Evolutionary conservation across 352 stramenopile genomes (phyloP).

Genomic region (Albugo candida): DNA sequence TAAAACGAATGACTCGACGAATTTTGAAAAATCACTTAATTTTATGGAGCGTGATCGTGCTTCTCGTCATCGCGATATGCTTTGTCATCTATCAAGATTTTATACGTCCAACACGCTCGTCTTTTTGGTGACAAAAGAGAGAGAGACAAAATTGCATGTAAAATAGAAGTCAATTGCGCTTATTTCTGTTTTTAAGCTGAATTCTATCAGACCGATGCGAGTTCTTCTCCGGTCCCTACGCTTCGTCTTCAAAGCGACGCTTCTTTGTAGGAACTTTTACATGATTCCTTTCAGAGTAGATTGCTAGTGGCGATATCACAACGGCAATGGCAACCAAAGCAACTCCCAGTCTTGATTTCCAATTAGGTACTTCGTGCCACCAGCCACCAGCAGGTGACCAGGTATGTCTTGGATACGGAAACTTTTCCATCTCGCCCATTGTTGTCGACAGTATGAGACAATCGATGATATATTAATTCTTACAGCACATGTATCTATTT

Average conservation of each 20-base stretch:
- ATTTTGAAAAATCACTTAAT: slow-evolving; percentile 64
- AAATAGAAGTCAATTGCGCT: too few species aligned
- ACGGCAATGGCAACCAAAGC: slow-evolving; percentile 29
- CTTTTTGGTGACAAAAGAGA: too few species aligned
- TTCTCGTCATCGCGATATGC: slow-evolving; percentile 44
- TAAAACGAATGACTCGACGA: slow-evolving; percentile 57
- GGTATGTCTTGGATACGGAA: slow-evolving; percentile 74
- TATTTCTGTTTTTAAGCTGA: too few species aligned
- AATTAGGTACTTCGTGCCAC: slow-evolving; percentile 73
- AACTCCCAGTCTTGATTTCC: slow-evolving; percentile 55
- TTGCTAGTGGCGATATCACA: slow-evolving; percentile 23
- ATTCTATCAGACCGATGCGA: too few species aligned
- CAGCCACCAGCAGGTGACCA: slow-evolving; percentile 72
- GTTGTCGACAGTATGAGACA: background rate
- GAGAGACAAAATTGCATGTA: too few species aligned
- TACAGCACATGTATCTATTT: too few species aligned
- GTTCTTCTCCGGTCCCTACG: too few species aligned
- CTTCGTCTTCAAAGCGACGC: too few species aligned
- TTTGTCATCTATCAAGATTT: slow-evolving; percentile 66
- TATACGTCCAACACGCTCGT: slow-evolving; percentile 14
- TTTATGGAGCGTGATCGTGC: slow-evolving; percentile 52
- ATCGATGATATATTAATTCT: too few species aligned
- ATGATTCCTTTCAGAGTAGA: slow-evolving; percentile 47
- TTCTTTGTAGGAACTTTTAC: slow-evolving; percentile 8
- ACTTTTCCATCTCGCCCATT: slow-evolving; percentile 68